phyloP scores from a whole-genome alignment of 176 grass and related monocot species.

The Aegilops longissima region DNA sequence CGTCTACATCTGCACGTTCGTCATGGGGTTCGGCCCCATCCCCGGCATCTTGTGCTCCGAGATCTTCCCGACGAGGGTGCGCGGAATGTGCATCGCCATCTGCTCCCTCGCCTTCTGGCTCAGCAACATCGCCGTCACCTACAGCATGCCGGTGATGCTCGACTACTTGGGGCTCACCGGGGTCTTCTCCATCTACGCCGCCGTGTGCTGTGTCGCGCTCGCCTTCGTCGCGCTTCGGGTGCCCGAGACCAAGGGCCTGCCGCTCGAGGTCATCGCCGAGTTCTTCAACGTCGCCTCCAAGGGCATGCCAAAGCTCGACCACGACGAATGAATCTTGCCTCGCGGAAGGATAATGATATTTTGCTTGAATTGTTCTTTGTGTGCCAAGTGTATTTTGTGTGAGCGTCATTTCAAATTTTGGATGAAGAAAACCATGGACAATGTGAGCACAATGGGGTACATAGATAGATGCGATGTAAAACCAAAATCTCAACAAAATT shows the following conservation, averaged over 20 bases:
- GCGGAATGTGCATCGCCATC: slow-evolving; percentile 82
- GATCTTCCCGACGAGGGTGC: slow-evolving; percentile 82
- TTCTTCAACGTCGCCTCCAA: slow-evolving; percentile 75
- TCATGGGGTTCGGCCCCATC: slow-evolving; percentile 89
- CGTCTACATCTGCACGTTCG: slow-evolving; percentile 81
- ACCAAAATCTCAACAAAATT: neutral
- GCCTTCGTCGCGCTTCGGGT: slow-evolving; percentile 65
- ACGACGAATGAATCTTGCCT: neutral
- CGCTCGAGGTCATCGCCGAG: slow-evolving; percentile 84
- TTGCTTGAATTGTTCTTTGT: neutral
- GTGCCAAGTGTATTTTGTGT: neutral
- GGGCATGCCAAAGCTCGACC: slow-evolving; percentile 20
- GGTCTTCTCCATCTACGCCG: slow-evolving; percentile 64
- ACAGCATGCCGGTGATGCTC: slow-evolving; percentile 78
- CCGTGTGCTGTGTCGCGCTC: slow-evolving; percentile 63
- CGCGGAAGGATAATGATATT: neutral
- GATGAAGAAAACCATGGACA: neutral
- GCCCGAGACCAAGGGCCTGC: slow-evolving; percentile 85
- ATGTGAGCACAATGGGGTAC: neutral
- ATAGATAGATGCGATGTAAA: neutral
- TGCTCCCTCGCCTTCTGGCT: slow-evolving; percentile 89
- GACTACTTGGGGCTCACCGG: slow-evolving; percentile 42
- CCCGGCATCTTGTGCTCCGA: slow-evolving; percentile 85
- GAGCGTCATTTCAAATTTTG: neutral
- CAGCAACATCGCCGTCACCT: slow-evolving; percentile 76